Conservation (phyloP, 495 filamentous ascomycete genomes). For the Aspergillus nanangensis region DNA sequence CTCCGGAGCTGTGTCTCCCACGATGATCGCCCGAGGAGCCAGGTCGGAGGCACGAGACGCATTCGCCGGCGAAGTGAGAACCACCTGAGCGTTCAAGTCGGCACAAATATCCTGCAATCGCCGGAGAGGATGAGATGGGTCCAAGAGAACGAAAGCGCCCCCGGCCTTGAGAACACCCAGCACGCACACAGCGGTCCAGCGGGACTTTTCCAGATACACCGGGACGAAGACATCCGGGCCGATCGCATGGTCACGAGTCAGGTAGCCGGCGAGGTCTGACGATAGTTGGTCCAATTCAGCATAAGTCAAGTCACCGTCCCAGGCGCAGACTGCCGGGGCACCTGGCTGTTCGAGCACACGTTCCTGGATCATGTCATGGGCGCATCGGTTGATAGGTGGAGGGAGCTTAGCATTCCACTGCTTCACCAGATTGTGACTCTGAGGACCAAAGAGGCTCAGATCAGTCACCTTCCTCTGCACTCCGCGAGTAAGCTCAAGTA, state of each 20-base stretch:
- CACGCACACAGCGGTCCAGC: slow-evolving; percentile 31
- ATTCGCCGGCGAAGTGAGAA: slow-evolving; percentile 7
- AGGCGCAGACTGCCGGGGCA: no score
- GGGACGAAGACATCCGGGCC: slow-evolving; percentile 28
- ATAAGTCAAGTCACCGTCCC: no score
- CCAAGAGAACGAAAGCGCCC: slow-evolving; percentile 39
- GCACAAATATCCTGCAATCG: slow-evolving; percentile 34
- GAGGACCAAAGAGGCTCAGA: no score
- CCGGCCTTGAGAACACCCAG: slow-evolving; percentile 43
- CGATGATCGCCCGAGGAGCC: background rate
- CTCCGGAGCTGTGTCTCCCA: background rate
- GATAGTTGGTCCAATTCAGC: no score
- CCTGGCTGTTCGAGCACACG: no score
- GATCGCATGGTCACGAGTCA: slow-evolving; percentile 24
- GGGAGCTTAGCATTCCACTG: no score
- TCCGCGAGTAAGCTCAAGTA: no score
- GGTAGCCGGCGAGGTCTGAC: no score
- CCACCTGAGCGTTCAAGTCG: slow-evolving; percentile 11
- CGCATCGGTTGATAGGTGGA: no score
- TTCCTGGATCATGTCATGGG: no score
- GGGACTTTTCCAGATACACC: slow-evolving; percentile 39
- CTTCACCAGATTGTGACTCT: no score
- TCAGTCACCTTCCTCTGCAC: no score
- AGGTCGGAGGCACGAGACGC: background rate
- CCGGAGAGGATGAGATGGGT: slow-evolving; percentile 37